phyloP scores from a whole-genome alignment of 371 early-diverging fungal genomes.

The Zopfochytrium polystomum region DNA sequence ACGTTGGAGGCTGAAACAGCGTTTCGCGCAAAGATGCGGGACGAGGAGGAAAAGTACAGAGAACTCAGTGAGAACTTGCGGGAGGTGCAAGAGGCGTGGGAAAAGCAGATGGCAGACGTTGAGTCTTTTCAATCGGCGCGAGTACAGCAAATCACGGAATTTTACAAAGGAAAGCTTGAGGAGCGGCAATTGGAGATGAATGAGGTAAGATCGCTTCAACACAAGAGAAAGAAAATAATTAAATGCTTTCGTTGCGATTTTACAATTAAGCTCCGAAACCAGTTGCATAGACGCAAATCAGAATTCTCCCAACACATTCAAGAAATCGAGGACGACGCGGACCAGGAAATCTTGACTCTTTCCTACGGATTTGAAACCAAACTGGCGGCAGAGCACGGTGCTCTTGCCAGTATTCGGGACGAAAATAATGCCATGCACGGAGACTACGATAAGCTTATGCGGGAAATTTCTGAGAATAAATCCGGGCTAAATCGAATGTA shows the following conservation, averaged over 20 bases:
- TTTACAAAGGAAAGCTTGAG: constrained; percentile 46
- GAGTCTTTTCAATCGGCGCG: constrained; percentile 24
- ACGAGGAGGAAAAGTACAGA: constrained; percentile 44
- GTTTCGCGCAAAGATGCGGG: constrained; percentile 40
- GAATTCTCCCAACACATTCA: constrained; percentile 24
- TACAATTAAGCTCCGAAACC: constrained; percentile 18
- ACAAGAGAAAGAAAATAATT: background rate
- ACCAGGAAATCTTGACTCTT: constrained; percentile 39
- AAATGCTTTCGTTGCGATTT: background rate
- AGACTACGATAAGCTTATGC: constrained; percentile 32
- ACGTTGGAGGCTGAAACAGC: constrained; percentile 39
- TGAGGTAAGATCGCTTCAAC: constrained; percentile 38
- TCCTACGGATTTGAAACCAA: constrained; percentile 36
- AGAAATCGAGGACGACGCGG: constrained; percentile 41
- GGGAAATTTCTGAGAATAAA: constrained; percentile 47
- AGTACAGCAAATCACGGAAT: constrained; percentile 30
- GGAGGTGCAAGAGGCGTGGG: constrained; percentile 41
- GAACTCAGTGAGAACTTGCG: constrained; percentile 30
- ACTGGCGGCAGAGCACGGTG: constrained; percentile 37
- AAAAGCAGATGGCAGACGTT: constrained; percentile 41
- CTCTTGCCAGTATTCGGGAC: constrained; percentile 31
- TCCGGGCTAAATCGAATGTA: constrained; percentile 37
- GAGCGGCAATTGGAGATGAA: constrained; percentile 41
- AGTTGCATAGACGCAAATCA: constrained; percentile 17
- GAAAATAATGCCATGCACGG: constrained; percentile 44